A percentile compares a stretch with the other conserved stretches of the same genome.
Conservation (phyloP, 306 rosid species). For the Rosa lucieae region DNA sequence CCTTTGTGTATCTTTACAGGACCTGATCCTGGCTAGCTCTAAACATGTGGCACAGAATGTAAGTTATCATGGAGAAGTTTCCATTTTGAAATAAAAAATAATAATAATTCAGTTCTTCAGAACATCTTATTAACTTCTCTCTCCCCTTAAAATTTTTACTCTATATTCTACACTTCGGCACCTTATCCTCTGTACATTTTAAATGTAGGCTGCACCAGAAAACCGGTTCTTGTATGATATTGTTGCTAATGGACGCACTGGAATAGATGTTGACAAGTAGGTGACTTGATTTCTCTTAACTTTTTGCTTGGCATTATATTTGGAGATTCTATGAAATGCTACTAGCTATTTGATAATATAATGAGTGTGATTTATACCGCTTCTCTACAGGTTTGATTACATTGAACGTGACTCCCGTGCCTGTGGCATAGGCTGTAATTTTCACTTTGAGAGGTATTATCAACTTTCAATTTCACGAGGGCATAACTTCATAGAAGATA, state of each 20-base stretch:
- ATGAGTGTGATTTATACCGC: slow-evolving; percentile 7
- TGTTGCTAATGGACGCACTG: slow-evolving; percentile 94
- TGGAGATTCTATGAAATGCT: slow-evolving; percentile 9
- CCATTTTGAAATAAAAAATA: not conserved
- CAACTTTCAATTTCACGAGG: slow-evolving; percentile 13
- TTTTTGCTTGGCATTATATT: not conserved
- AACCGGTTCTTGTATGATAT: slow-evolving; percentile 86
- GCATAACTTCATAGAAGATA: slow-evolving; percentile 15
- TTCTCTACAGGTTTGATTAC: slow-evolving; percentile 79
- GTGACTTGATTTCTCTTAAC: slow-evolving; percentile 14
- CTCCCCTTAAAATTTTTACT: not conserved
- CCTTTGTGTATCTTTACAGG: slow-evolving; percentile 51
- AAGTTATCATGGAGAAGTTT: slow-evolving; percentile 16
- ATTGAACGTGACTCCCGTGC: slow-evolving; percentile 90
- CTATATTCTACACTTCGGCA: not conserved
- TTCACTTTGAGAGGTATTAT: slow-evolving; percentile 73
- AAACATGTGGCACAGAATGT: slow-evolving; percentile 52
- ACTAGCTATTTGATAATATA: slow-evolving; percentile 16
- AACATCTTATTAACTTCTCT: not conserved
- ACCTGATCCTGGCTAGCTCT: slow-evolving; percentile 78
- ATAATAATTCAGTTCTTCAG: not conserved
- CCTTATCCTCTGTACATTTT: slow-evolving; percentile 10
- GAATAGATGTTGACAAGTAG: slow-evolving; percentile 97
- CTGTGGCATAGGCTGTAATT: slow-evolving; percentile 88
- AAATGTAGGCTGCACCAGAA: slow-evolving; percentile 49